Percentiles rank a stretch among this genome's conserved stretches.
Evolutionary conservation across 108 stramenopile genomes (phyloP).

Genomic region (Nitzschia sp.): DNA sequence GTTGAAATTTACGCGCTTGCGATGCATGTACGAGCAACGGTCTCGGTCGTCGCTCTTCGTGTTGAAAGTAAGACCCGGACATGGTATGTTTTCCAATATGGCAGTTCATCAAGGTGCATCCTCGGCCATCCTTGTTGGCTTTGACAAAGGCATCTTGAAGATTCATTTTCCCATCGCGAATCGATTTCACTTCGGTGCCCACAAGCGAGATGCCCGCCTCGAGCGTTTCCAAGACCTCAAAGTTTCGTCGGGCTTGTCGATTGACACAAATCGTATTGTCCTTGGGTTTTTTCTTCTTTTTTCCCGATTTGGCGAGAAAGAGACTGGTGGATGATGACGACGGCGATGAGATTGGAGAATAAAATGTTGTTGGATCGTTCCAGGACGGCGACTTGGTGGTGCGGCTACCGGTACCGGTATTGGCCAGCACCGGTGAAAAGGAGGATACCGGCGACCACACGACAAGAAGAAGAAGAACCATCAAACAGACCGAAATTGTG

Average conservation of each 20-base stretch:
- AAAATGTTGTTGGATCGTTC: too few relatives aligned
- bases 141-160: conserved; percentile 73
- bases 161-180: conserved; percentile 87
- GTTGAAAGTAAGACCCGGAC: conserved; percentile 78
- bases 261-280: conserved; percentile 44
- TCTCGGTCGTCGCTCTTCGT: conserved; percentile 70
- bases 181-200: conserved; percentile 84
- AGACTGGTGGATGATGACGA: not conserved
- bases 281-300: conserved; percentile 48
- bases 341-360: too few relatives aligned
- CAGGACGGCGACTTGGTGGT: too few relatives aligned
- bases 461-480: too few relatives aligned
- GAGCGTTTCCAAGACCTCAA: conserved; percentile 75
- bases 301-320: conserved; percentile 28
- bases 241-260: conserved; percentile 52
- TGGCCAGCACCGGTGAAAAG: too few relatives aligned
- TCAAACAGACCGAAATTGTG: too few relatives aligned
- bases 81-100: conserved; percentile 79
- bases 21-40: conserved; percentile 57
- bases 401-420: too few relatives aligned
- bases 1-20: conserved; percentile 55
- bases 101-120: conserved; percentile 68
- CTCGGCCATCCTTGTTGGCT: conserved; percentile 57
- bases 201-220: conserved; percentile 77
- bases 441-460: too few relatives aligned